Evolutionary conservation across 352 stramenopile genomes (phyloP).

Genomic region (Phytophthora cryptogea): DNA sequence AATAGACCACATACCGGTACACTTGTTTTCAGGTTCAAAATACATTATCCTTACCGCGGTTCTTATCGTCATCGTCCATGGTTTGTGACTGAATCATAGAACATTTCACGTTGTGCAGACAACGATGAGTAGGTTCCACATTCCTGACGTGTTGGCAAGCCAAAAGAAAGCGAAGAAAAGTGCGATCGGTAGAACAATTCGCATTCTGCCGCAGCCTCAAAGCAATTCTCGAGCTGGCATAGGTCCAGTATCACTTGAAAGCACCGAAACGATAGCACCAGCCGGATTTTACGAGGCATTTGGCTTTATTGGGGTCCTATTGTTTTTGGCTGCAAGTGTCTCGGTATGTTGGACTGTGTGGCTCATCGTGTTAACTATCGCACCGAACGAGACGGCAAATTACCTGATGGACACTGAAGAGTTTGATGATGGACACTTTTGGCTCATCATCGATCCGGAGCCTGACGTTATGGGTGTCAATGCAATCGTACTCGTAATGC

Average conservation of each 20-base stretch:
- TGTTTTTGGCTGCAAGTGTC: conserved; percentile 14
- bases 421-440: conserved; percentile 58
- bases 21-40: too few relatives aligned
- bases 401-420: conserved; percentile 51
- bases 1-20: too few relatives aligned
- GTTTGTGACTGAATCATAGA: background rate
- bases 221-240: background rate
- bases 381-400: conserved; percentile 42
- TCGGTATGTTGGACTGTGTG: conserved; percentile 40
- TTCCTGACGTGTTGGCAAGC: background rate
- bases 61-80: background rate
- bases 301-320: conserved; percentile 18
- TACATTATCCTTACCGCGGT: background rate
- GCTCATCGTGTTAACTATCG: conserved; percentile 34
- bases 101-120: background rate
- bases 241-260: background rate
- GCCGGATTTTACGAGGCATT: conserved; percentile 26
- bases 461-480: conserved; percentile 15
- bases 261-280: background rate
- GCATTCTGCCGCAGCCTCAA: conserved; percentile 5
- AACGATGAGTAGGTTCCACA: background rate
- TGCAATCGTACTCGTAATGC: conserved; percentile 8
- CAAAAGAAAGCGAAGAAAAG: background rate
- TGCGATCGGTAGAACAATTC: background rate
- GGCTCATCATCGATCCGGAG: conserved; percentile 34